Conservation (phyloP, 257 asterid species). For the Solanum sejunctum region DNA sequence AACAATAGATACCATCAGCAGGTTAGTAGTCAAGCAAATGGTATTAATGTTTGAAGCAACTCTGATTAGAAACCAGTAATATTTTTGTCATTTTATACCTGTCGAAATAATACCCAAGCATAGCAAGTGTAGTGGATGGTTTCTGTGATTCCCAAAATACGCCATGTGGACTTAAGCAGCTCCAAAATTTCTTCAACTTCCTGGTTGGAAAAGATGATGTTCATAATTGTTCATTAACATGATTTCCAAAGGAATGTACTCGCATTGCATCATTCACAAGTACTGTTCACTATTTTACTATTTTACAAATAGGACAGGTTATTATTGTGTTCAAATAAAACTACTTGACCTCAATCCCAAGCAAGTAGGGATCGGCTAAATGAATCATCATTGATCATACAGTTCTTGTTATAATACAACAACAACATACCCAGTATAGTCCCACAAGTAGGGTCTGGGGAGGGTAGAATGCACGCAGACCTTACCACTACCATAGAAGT, state of each 20-base stretch:
- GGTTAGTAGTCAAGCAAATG: not conserved
- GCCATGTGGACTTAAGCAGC: slow-evolving; percentile 94
- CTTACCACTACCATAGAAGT: no score
- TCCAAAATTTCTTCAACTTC: slow-evolving; percentile 99
- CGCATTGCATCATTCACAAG: not conserved
- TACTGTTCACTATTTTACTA: not conserved
- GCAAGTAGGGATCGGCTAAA: not conserved
- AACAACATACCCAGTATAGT: no score
- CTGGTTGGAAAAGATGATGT: slow-evolving; percentile 27
- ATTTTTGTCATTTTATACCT: slow-evolving; percentile 35
- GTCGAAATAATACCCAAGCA: slow-evolving; percentile 92
- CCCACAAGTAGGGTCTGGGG: no score
- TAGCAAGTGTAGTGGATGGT: slow-evolving; percentile 84
- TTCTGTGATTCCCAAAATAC: slow-evolving; percentile 87
- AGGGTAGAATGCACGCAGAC: no score
- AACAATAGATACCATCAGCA: not conserved
- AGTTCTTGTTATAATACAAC: not conserved
- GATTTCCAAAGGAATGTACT: not conserved
- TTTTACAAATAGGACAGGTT: not conserved
- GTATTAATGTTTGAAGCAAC: not conserved
- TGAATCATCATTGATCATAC: not conserved
- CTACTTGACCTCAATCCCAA: not conserved
- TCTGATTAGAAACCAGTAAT: not conserved
- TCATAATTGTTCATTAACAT: not conserved
- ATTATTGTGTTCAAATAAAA: not conserved